Evolutionary conservation across 2,329 filamentous ascomycete species (phyloP), one percentile per base, ranked within the genome.

Genomic region (Nemania sp.): DNA sequence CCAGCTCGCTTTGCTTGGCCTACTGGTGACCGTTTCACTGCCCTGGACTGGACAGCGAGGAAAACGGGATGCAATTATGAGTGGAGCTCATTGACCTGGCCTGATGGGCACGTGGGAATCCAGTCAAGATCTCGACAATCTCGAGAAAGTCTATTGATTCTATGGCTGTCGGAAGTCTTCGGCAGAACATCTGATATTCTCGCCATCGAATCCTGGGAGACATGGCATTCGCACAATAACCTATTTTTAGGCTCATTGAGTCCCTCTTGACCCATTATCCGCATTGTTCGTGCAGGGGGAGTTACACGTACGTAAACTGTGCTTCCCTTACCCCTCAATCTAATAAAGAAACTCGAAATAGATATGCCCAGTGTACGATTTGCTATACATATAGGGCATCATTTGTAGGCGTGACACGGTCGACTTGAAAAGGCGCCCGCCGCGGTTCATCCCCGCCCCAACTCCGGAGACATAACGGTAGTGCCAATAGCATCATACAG

Each of bases 371-470:
- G 32, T 52, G 29, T 35, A 47, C 34, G n/a, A 20, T 53, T 56
- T 21, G 35, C 15, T 37, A 53, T 55, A 42, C n/a, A 54, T 50
- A 39, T 37, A 43, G 45, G 17, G 49, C 43, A 40, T 59, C n/a
- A 60, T 57, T 57, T 32, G 59, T 11, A 20, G 39, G 13, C 29
- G 13, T 21, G 39, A 25, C 18, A 34, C 52, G 11, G 48, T 32
- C 47, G 20, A 35, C 43, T n/a, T 32, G 15, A 10, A 42, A 35
- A 48, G 45, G 49, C 50, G 35, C 35, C 37, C 21, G 39, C 32
- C 18, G 52, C 57, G 57, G 62, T 50, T 59, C 43, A 50, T 53
- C 62, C 64, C 64, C 62, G 62, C 62, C 47, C 54, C 42, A 58
- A 60, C 56, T 66, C 64, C 62, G 64, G 46, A 50, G 52, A 37